These are phyloP conservation scores for Candida gigantensis DNA, from an alignment of 1,139 yeast species.

Conservation along the genomic window DNA sequence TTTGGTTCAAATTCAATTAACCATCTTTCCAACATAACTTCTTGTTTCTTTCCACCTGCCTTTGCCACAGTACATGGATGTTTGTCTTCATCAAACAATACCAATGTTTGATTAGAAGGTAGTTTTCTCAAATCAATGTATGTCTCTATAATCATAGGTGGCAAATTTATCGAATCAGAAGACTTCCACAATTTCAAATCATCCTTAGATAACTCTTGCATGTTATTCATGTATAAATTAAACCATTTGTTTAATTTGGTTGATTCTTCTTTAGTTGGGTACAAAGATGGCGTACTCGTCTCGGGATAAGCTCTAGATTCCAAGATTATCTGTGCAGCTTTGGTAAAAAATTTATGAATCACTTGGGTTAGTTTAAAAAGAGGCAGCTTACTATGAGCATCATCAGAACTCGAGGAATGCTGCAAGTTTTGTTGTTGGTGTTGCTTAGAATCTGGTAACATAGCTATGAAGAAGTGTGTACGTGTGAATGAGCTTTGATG, in stretches of 20 bases:
- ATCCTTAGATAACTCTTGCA: constrained; percentile 48
- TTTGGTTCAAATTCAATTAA: constrained; percentile 67
- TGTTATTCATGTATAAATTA: constrained; percentile 56
- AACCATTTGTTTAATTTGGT: constrained; percentile 59
- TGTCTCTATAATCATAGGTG: constrained; percentile 86
- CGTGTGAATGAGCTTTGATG: no score
- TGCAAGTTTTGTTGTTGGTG: constrained; percentile 1
- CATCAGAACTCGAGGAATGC: constrained; percentile 10
- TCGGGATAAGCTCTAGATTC: constrained; percentile 21
- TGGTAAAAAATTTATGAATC: constrained; percentile 68
- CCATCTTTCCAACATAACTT: constrained; percentile 93
- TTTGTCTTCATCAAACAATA: constrained; percentile 51
- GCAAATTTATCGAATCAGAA: constrained; percentile 45
- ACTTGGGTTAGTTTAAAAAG: constrained; percentile 44
- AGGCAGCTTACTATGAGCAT: constrained; percentile 26
- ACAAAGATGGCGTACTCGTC: constrained; percentile 6
- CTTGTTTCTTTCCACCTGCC: constrained; percentile 55
- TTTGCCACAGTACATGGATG: constrained; percentile 46
- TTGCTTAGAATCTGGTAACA: constrained; percentile 5
- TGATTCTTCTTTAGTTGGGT: constrained; percentile 19
- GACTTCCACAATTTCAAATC: constrained; percentile 64
- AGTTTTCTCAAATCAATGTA: constrained; percentile 70
- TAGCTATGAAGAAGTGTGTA: no score
- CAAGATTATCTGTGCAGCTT: constrained; percentile 60
- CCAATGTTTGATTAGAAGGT: constrained; percentile 60